Evolutionary conservation across 257 asterid species (phyloP).

Genomic region (Striga asiatica): DNA sequence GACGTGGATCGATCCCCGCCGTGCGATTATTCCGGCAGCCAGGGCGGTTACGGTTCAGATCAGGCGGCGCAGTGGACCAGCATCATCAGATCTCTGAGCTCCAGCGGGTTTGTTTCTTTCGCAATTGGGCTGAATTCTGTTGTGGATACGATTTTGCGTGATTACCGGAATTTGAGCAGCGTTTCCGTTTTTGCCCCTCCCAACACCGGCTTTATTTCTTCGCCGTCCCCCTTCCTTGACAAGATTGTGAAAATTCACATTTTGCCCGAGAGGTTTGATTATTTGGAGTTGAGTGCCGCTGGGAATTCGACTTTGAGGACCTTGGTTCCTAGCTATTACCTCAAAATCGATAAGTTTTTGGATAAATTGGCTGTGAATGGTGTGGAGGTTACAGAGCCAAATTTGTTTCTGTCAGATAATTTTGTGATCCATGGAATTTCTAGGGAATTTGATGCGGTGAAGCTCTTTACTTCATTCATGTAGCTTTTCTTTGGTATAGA

Average conservation of each 20-base stretch:
- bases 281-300: conserved; percentile 27
- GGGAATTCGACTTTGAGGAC: conserved; percentile 28
- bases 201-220: conserved; percentile 33
- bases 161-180: conserved; percentile 24
- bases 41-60: neutral
- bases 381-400: conserved; percentile 39
- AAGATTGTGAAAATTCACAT: conserved; percentile 50
- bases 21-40: conserved; percentile 11
- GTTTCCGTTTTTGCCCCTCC: conserved; percentile 58
- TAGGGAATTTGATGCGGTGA: conserved; percentile 25
- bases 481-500: conserved; percentile 1
- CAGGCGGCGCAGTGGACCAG: conserved; percentile 31
- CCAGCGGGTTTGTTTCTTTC: conserved; percentile 49
- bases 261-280: conserved; percentile 28
- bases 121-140: conserved; percentile 53
- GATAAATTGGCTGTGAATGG: conserved; percentile 26
- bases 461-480: conserved; percentile 17
- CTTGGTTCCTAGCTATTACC: conserved; percentile 24
- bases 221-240: conserved; percentile 39
- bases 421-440: conserved; percentile 56
- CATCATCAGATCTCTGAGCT: conserved; percentile 28
- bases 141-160: conserved; percentile 35
- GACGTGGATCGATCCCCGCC: conserved; percentile 16
- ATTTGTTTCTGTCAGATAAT: conserved; percentile 25
- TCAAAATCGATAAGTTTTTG: conserved; percentile 20